A percentile compares a stretch with the other conserved stretches of the same genome.
These are phyloP conservation scores for Moniliophthora roreri DNA, from an alignment of 1,284 basidiomycete genomes.

Conservation along the genomic window DNA sequence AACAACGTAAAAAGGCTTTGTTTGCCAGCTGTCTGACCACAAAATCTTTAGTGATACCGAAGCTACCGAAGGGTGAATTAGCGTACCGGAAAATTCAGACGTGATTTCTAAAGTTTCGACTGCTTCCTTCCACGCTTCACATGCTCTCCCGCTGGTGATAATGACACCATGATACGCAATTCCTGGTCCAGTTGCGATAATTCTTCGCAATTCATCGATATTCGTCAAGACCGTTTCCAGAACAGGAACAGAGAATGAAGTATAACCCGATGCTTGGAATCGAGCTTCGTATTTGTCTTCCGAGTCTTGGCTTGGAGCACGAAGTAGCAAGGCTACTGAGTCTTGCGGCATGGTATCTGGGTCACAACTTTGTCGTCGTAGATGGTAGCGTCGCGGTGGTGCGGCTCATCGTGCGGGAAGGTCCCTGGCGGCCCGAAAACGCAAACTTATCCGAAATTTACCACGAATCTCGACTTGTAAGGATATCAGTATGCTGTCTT, in stretches of 20 bases:
- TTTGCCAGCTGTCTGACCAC: constrained; percentile 41
- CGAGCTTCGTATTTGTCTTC: constrained; percentile 53
- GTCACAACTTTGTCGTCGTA: no score
- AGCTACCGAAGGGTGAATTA: background rate
- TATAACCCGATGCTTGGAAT: constrained; percentile 45
- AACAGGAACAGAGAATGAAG: constrained; percentile 58
- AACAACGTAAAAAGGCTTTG: constrained; percentile 72
- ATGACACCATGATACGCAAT: constrained; percentile 56
- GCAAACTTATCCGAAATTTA: no score
- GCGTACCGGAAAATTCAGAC: background rate
- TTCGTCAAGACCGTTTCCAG: constrained; percentile 63
- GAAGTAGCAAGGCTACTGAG: constrained; percentile 50
- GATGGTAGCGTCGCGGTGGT: no score
- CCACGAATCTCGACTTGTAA: no score
- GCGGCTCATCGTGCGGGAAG: no score
- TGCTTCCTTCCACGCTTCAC: constrained; percentile 62
- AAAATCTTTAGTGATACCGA: background rate
- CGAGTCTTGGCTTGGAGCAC: constrained; percentile 43
- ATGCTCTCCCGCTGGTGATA: constrained; percentile 70
- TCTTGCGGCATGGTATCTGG: background rate
- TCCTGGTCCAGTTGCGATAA: constrained; percentile 40
- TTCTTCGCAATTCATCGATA: constrained; percentile 39
- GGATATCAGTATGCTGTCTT: no score
- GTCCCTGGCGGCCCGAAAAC: no score
- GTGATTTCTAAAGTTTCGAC: constrained; percentile 23